Evolutionary conservation across 75 land plant species (phyloP), one percentile per base, ranked within the genome.

Genomic region (Picea sitchensis): DNA sequence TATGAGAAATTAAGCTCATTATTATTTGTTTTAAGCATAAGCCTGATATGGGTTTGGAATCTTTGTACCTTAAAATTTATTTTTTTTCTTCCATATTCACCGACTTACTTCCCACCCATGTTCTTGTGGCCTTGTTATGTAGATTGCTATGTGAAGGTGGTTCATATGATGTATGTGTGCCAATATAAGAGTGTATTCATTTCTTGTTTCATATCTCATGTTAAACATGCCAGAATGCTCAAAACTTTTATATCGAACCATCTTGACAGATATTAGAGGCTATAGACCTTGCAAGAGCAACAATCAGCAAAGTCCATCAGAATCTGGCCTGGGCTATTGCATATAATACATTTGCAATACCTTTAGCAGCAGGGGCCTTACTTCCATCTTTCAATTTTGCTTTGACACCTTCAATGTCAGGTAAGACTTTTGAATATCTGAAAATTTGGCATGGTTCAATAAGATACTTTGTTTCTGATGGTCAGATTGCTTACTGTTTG

Each of bases 301-400:
- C 99, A 86, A 91, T 95, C 86, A 77, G 61, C 30, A 97, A 97
- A 88, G 99, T 97, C 17, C 85, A 90, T 63, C 99, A 97, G 73
- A 97, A 97, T 81, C 84, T 97, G 41, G 88, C 87, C 47, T 97
- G 99, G 94, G 98, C 99, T 6, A 80, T 97, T 20, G 95, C 96
- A 44, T 97, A 97, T 57, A 97, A 97, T 83, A 80, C 84, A 4
- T 82, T 95, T 58, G 90, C 98, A 2, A 85, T 97, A 14, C 99
- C 99, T 17, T 82, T 97, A 82, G 99, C 99, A 21, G 99, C 99
- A n/a, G 99, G 99, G 14, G 86, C 82, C 5, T 80, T 97, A 59
- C 94, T 95, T 82, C 99, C 99, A 5, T 83, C 81, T 5, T 91
- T 81, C 82, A 92, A 91, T 62, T 95, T 95, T 78, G 91, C 98